Percentiles rank a stretch among this genome's conserved stretches.
Conservation (phyloP, 371 early-diverging fungal genomes). For the Agmasoma carcini region DNA sequence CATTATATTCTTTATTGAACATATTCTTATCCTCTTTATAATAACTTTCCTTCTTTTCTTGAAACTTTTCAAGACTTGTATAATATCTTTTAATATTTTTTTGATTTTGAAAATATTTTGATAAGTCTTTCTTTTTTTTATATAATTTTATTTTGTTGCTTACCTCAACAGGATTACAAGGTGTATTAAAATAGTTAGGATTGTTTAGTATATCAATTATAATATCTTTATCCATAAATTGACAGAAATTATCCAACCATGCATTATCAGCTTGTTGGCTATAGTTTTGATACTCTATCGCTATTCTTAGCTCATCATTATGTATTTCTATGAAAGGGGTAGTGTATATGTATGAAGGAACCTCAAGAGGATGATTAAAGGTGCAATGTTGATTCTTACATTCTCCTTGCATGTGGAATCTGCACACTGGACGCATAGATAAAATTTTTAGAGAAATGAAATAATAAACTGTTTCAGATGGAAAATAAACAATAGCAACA, state of each 20-base stretch:
- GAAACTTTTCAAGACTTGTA: no score
- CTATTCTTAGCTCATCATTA: conserved; percentile 12
- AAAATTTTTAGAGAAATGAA: no score
- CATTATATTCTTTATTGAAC: no score
- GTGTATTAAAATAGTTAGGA: conserved; percentile 7
- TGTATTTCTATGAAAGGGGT: not conserved
- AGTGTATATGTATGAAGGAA: conserved; percentile 13
- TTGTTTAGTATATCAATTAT: not conserved
- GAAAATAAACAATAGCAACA: no score
- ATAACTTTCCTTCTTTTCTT: no score
- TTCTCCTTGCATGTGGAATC: not conserved
- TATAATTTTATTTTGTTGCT: not conserved
- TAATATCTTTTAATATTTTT: no score
- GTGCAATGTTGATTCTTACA: conserved; percentile 1
- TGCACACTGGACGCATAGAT: no score
- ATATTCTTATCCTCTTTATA: no score
- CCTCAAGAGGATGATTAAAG: conserved; percentile 4
- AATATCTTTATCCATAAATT: not conserved
- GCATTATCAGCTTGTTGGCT: conserved; percentile 5
- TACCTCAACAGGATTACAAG: not conserved
- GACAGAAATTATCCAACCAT: conserved; percentile 9
- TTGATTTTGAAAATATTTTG: no score
- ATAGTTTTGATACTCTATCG: not conserved
- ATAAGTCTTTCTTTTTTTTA: no score
- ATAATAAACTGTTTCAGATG: no score